phyloP scores from a whole-genome alignment of 345 rosid genomes.

The Lepidium sativum region DNA sequence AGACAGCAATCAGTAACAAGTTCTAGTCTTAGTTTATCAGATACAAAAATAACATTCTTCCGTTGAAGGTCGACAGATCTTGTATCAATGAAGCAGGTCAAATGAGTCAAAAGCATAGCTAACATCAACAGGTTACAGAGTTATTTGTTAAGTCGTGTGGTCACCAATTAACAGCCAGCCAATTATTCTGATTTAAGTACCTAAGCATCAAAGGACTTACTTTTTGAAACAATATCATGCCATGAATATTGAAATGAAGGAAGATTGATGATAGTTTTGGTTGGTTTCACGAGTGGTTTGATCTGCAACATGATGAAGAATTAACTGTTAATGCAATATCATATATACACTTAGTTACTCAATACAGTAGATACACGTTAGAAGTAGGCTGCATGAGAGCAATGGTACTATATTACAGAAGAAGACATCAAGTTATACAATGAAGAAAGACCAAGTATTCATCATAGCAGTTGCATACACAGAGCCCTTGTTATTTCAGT shows the following conservation, averaged over 20 bases:
- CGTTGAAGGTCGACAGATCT: neutral
- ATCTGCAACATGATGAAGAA: slow-evolving; percentile 47
- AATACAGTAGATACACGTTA: neutral
- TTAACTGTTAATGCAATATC: slow-evolving; percentile 3
- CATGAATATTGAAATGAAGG: slow-evolving; percentile 56
- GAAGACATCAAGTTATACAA: neutral
- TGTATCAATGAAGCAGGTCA: slow-evolving; percentile 1
- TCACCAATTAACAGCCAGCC: neutral
- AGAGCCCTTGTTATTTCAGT: neutral
- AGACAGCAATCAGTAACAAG: neutral
- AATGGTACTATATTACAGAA: neutral
- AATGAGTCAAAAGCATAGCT: neutral
- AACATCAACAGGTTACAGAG: neutral
- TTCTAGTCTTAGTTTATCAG: slow-evolving; percentile 3
- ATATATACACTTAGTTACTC: neutral
- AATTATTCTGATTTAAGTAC: neutral
- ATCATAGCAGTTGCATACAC: neutral
- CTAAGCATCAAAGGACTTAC: slow-evolving; percentile 37
- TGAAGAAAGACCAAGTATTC: neutral
- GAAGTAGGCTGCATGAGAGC: neutral
- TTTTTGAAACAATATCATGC: slow-evolving; percentile 89
- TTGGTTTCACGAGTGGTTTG: slow-evolving; percentile 77
- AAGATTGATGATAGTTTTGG: slow-evolving; percentile 40
- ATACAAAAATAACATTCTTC: neutral
- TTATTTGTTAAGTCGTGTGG: neutral